Percentiles rank a stretch among this genome's conserved stretches.
These are phyloP conservation scores for Lachnellula cervina DNA, from an alignment of 2,329 filamentous ascomycete genomes.

Conservation along the genomic window DNA sequence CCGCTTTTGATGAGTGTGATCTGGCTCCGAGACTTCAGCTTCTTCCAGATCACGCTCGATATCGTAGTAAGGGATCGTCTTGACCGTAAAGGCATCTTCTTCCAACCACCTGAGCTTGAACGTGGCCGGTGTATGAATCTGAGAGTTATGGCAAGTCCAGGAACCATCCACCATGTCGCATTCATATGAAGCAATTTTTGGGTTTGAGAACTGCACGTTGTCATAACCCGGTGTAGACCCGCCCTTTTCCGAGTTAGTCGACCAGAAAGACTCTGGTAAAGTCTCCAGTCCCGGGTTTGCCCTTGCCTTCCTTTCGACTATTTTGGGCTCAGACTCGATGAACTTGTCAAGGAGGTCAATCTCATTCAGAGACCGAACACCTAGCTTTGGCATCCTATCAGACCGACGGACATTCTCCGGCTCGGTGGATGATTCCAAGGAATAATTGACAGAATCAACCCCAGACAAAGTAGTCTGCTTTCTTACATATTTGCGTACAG, in stretches of 20 bases:
- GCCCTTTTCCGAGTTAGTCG: not conserved
- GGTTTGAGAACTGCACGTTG: slow-evolving; percentile 2
- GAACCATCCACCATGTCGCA: slow-evolving; percentile 13
- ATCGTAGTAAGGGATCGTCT: slow-evolving; percentile 40
- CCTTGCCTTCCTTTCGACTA: slow-evolving; percentile 8
- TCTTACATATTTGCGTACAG: not conserved
- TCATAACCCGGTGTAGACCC: not conserved
- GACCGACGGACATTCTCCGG: not conserved
- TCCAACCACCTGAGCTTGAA: slow-evolving; percentile 23
- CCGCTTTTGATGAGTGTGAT: not conserved
- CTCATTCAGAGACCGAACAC: slow-evolving; percentile 8
- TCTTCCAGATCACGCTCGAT: slow-evolving; percentile 30
- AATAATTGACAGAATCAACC: not conserved
- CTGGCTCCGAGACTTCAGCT: slow-evolving; percentile 2
- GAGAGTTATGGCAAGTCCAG: slow-evolving; percentile 5
- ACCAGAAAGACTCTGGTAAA: slow-evolving; percentile 16
- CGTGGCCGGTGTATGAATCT: not conserved
- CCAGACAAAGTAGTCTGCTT: not conserved
- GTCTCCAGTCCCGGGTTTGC: slow-evolving; percentile 26
- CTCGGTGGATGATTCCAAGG: not conserved
- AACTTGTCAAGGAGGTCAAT: not conserved
- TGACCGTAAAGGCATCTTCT: slow-evolving; percentile 37
- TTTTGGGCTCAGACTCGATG: slow-evolving; percentile 14
- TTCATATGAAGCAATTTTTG: not conserved
- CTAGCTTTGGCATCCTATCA: not conserved